Base-by-base conservation (phyloP, 257 asterid species). In the Mitragyna speciosa region DNA sequence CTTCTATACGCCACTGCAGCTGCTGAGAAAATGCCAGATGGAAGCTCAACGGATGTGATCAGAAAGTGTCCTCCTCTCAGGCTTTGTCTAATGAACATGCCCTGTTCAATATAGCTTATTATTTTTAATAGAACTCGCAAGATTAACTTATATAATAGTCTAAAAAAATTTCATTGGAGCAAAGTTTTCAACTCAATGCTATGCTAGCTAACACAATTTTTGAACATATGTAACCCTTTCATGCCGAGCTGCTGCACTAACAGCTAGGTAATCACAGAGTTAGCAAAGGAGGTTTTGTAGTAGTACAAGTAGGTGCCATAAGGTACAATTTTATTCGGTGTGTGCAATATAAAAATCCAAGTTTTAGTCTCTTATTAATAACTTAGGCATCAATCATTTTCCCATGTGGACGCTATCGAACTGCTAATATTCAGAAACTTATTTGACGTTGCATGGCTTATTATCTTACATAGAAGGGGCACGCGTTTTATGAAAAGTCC, bases 361-460 rank as follows among this genome's bases (percentile, higher is more conserved):
- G 47, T 33, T 31, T 31, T 33, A 33, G 72, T 67, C 72, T 33
- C 47, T 36, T 67, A 1, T 67, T 0, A 67, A 67, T 33, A 28
- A 64, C 47, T 36, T 33, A 2, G n/a, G 20, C 48, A 33, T 67
- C 72, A 67, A 33, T 16, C 26, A 15, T 33, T 33, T 33, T 67
- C 48, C 72, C 20, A 31, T 16, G n/a, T 17, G 47, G 45, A 31
- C 12, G 45, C 47, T 6, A 17, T 66, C 47, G 47, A 66, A 66
- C 1, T 15, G 71, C 15, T 10, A 7, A 66, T 31, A 33, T 31
- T 31, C n/a, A 7, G 45, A 47, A 15, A 31, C 47, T 67, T 31
- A 14, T 66, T 17, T 66, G 70, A 66, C 45, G 70, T 66, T 67
- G 45, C 72, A 33, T 67, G 72, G 72, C n/a, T 67, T 33, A 20